phyloP scores from a whole-genome alignment of 306 rosid genomes.

The Pyrus bretschneideri region DNA sequence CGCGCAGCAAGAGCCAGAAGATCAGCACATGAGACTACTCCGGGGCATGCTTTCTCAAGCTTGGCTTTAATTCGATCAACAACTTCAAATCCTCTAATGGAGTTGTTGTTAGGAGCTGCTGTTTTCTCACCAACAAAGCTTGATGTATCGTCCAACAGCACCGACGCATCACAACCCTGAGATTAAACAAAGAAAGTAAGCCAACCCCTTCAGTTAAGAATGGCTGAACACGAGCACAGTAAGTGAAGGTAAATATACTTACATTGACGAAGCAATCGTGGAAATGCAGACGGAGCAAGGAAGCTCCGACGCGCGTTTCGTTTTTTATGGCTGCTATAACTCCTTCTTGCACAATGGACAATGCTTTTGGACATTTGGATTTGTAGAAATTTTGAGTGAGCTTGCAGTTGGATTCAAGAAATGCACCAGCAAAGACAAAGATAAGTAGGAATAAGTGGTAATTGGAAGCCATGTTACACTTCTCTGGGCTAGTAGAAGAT shows the following conservation, averaged over 20 bases:
- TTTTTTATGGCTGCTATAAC: slow-evolving; percentile 29
- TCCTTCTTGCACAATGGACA: slow-evolving; percentile 29
- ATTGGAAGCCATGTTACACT: slow-evolving; percentile 28
- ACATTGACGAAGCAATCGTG: slow-evolving; percentile 68
- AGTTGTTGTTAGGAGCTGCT: slow-evolving; percentile 46
- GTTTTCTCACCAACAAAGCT: slow-evolving; percentile 54
- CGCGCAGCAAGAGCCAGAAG: slow-evolving; percentile 51
- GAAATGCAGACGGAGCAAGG: slow-evolving; percentile 55
- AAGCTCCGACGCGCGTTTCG: slow-evolving; percentile 48
- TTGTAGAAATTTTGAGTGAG: slow-evolving; percentile 28
- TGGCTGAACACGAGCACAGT: not conserved
- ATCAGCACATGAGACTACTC: slow-evolving; percentile 64
- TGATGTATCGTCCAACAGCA: slow-evolving; percentile 46
- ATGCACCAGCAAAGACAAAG: slow-evolving; percentile 14
- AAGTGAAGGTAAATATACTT: slow-evolving; percentile 11
- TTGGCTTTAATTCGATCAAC: slow-evolving; percentile 41
- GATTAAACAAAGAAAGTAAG: not conserved
- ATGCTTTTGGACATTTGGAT: slow-evolving; percentile 32
- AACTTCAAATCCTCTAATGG: slow-evolving; percentile 48
- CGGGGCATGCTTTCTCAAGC: slow-evolving; percentile 50
- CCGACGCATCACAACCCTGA: slow-evolving; percentile 63
- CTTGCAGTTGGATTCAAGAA: slow-evolving; percentile 16
- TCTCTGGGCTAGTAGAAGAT: not conserved
- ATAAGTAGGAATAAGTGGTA: slow-evolving; percentile 20
- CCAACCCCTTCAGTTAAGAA: not conserved